phyloP scores from a whole-genome alignment of 257 asterid species.

The Catharanthus roseus region DNA sequence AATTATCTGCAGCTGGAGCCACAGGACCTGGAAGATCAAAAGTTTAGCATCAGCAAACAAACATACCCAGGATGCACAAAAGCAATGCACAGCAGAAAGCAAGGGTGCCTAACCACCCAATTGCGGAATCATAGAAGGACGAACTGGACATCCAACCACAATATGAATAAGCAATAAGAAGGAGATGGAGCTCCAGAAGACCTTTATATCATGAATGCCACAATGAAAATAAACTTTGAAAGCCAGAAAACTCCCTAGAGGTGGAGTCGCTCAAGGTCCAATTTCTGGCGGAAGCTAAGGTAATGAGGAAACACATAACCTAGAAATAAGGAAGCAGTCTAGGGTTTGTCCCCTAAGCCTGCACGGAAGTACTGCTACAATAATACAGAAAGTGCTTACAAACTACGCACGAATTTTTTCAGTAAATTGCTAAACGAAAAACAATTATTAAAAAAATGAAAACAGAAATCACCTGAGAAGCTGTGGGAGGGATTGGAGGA shows the following conservation, averaged over 20 bases:
- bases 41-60: background rate
- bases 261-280: background rate
- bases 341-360: constrained; percentile 1
- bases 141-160: background rate
- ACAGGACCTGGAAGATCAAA: constrained; percentile 31
- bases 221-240: background rate
- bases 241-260: background rate
- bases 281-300: background rate
- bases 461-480: constrained; percentile 37
- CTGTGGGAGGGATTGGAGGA: constrained; percentile 19
- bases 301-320: background rate
- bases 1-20: constrained; percentile 29
- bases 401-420: too few species aligned
- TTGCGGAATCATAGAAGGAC: too few species aligned
- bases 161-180: background rate
- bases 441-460: background rate
- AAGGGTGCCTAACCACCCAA: background rate
- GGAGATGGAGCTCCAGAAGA: background rate
- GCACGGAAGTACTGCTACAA: background rate
- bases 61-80: background rate
- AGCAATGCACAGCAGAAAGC: background rate
- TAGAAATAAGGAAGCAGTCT: background rate
- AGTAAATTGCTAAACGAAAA: background rate
- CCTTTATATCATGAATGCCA: too few species aligned
- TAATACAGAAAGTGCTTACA: background rate